A percentile compares a stretch with the other conserved stretches of the same genome.
Evolutionary conservation across 2,329 filamentous ascomycete species (phyloP).

Genomic region (Nemania serpens): DNA sequence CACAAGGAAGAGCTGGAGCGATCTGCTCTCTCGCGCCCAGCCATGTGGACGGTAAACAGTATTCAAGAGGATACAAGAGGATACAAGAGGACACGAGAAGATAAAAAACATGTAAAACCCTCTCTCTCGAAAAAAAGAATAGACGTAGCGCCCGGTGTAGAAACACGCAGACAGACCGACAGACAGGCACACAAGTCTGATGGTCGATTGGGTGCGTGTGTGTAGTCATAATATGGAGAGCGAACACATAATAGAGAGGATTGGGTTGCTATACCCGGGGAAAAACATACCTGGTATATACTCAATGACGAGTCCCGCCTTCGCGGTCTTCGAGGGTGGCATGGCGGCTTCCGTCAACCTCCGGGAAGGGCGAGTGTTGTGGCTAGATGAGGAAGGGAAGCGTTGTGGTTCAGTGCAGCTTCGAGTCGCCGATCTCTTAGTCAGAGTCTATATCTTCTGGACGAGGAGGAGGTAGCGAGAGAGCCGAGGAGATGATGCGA

Average conservation of each 20-base stretch:
- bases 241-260: constrained; percentile 10
- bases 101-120: neutral
- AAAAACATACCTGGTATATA: constrained; percentile 84
- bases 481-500: neutral
- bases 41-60: constrained; percentile 24
- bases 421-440: neutral
- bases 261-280: neutral
- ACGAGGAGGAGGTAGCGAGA: constrained; percentile 5
- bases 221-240: neutral
- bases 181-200: neutral
- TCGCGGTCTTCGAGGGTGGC: constrained; percentile 58
- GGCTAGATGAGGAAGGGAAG: too few relatives aligned
- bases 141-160: too few relatives aligned
- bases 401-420: neutral
- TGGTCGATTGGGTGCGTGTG: neutral
- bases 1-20: constrained; percentile 35
- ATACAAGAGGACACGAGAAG: constrained; percentile 13
- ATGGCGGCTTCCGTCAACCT: constrained; percentile 43
- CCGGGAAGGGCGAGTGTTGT: neutral
- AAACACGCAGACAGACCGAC: too few relatives aligned
- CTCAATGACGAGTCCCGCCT: constrained; percentile 88
- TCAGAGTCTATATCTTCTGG: constrained; percentile 1
- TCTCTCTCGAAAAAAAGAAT: too few relatives aligned
- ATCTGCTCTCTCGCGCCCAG: constrained; percentile 19
- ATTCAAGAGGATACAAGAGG: constrained; percentile 16